Percentiles rank a stretch among this genome's conserved stretches.
Evolutionary conservation across 345 rosid genomes (phyloP).

Genomic region (Brassica incana): DNA sequence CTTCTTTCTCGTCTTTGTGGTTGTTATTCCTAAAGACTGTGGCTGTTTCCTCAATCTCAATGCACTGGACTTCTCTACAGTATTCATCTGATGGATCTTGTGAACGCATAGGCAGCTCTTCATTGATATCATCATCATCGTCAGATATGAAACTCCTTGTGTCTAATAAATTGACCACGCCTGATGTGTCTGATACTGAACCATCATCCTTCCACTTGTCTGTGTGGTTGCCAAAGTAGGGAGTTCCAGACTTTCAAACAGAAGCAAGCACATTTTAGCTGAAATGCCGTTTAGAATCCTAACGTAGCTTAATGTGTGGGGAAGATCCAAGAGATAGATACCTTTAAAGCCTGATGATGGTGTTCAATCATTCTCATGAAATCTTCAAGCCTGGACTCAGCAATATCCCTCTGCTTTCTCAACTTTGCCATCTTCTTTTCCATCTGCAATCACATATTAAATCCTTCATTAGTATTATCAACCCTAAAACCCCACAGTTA

Average conservation of each 20-base stretch:
- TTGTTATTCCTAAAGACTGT: slow-evolving; percentile 34
- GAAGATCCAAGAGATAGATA: slow-evolving; percentile 27
- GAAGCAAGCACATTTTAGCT: slow-evolving; percentile 14
- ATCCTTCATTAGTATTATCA: not conserved
- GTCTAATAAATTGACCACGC: slow-evolving; percentile 38
- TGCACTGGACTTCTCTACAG: slow-evolving; percentile 87
- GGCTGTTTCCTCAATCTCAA: slow-evolving; percentile 55
- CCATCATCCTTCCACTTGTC: slow-evolving; percentile 67
- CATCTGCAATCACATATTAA: slow-evolving; percentile 54
- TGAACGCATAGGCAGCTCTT: slow-evolving; percentile 41
- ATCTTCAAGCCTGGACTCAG: slow-evolving; percentile 78
- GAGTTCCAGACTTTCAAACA: slow-evolving; percentile 35
- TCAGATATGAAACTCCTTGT: slow-evolving; percentile 43
- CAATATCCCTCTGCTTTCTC: slow-evolving; percentile 79
- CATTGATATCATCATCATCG: slow-evolving; percentile 27
- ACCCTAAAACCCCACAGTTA: not conserved
- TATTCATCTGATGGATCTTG: slow-evolving; percentile 59
- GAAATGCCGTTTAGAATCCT: not conserved
- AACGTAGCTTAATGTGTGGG: not conserved
- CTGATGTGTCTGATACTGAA: slow-evolving; percentile 65
- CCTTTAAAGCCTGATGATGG: slow-evolving; percentile 39
- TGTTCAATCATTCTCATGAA: slow-evolving; percentile 60
- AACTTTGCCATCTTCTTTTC: slow-evolving; percentile 71
- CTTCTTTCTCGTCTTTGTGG: slow-evolving; percentile 39
- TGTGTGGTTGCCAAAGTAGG: slow-evolving; percentile 32